Base-by-base conservation (phyloP, 129 eudicot species). In the Tagetes patula region DNA sequence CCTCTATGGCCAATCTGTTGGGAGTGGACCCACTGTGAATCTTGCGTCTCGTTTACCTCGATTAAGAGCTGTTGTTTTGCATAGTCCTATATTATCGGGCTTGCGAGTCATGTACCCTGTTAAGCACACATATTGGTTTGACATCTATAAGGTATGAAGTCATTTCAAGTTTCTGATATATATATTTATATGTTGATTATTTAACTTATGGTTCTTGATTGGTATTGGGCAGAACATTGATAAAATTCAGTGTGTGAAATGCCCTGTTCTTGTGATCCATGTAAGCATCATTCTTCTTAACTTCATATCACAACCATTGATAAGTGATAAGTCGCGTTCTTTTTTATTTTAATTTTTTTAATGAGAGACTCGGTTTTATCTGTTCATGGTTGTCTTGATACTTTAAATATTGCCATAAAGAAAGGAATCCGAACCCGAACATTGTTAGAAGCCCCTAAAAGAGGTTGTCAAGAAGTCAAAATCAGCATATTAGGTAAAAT, bases 31-130 rank as follows among this genome's bases (percentile, higher is more conserved):
- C 56, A 91, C 97, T 49, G 79, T 80, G 54, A 82, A 91, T 82
- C 90, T 91, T 43, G 95, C 97, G 46, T 78, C 97, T 31, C 95
- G 95, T 63, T 81, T 91, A 70, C 91, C 97, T 69, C 86, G 74
- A 40, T 79, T 91, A 73, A 84, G 88, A 71, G 97, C 95, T 65
- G 89, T 84, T 40, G 89, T 91, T 82, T 72, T 87, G 73, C 96
- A 87, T 70, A 90, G 96, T 84, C 89, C 95, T 65, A 90, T 90
- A 69, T 71, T 91, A 54, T 91, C 95, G 13, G 97, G 95, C 37
- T 46, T 91, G 56, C 75, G 97, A 74, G 97, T 91, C 69, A 84
- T 91, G 97, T 88, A 86, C 74, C 95, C 97, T 60, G 97, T 91
- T 60, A 91, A 85, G 56, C 91, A 87, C 67, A 85, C 97, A 31